Percentiles rank a stretch among this genome's conserved stretches.
These are phyloP conservation scores for Psilocybe tampanensis DNA, from an alignment of 768 basidiomycete genomes.

Conservation along the genomic window DNA sequence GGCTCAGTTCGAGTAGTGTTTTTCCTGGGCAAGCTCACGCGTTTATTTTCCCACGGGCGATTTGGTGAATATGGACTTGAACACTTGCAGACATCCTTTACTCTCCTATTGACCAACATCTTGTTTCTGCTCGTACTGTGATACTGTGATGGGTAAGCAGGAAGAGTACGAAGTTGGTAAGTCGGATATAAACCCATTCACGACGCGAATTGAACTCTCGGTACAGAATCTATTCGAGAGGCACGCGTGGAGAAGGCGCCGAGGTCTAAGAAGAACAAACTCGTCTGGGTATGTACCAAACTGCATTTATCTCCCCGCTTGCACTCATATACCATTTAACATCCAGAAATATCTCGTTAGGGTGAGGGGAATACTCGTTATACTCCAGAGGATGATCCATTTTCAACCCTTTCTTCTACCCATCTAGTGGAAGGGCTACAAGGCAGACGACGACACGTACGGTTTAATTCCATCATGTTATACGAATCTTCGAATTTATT, in stretches of 20 bases:
- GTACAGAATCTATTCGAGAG: conserved; percentile 51
- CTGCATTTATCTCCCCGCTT: conserved; percentile 1
- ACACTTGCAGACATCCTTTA: no score
- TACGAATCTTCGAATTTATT: not conserved
- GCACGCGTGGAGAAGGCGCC: conserved; percentile 46
- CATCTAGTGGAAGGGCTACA: conserved; percentile 64
- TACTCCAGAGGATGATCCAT: not conserved
- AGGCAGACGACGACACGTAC: conserved; percentile 56
- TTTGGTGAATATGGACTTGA: no score
- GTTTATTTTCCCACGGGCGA: no score
- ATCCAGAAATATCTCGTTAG: conserved; percentile 60
- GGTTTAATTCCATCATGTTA: conserved; percentile 23
- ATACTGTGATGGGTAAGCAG: conserved; percentile 35
- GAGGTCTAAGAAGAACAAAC: conserved; percentile 43
- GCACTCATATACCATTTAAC: conserved; percentile 11
- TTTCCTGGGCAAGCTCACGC: no score
- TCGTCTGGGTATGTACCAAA: conserved; percentile 49
- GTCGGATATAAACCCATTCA: conserved; percentile 22
- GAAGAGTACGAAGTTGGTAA: conserved; percentile 69
- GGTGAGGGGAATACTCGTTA: conserved; percentile 35
- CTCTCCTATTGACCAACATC: no score
- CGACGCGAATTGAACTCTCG: conserved; percentile 4
- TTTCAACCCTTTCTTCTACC: not conserved
- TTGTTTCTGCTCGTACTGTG: no score
- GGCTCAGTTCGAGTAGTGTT: no score